Evolutionary conservation across 768 basidiomycete genomes (phyloP), one percentile per base, ranked within the genome.

Genomic region (Podaxis rugospora): DNA sequence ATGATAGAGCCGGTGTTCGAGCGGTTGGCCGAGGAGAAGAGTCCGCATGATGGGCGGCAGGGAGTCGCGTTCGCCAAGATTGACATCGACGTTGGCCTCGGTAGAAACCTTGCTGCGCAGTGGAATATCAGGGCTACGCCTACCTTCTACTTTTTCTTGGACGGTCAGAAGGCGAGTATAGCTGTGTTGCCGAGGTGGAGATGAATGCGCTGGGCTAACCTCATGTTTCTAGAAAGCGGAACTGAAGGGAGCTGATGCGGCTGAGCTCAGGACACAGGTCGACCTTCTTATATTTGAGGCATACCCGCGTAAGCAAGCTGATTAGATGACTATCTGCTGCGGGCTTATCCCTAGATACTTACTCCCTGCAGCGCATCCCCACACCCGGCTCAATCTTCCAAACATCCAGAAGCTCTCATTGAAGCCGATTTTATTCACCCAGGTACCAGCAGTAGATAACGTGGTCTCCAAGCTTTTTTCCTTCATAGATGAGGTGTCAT

Each of bases 1-100:
- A 84, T 89, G 78, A 90, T 96, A 62, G 90, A 89, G 60, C 94
- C 94, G 0, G 77, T 86, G 1, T 95, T 95, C 64, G 91, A 95
- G 66, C 75, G 84, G 4, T 78, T 96, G 14, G 88, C 94, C 4
- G 79, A 79, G 61, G 83, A 83, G 66, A 89, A 88, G 67, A 78
- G 78, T 4, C 40, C 70, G n/a, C 76, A 71, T 14, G 73, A 71
- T 4, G 70, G 73, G 9, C 63, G 70, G 63, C 74, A 67, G n/a
- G 83, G 83, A 2, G 82, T 89, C 21, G 90, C 83, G 2, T 98
- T 97, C 66, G 84, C 89, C 3, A 92, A 93, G 71, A 83, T 97
- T 37, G 95, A 98, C 73, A 76, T 93, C 64, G 83, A 80, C 4
- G 81, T 89, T 11, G 90, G 89, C 0, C 71, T 83, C 71, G 89